Conservation (phyloP, 768 basidiomycete species). For the Nidularia sp. region DNA sequence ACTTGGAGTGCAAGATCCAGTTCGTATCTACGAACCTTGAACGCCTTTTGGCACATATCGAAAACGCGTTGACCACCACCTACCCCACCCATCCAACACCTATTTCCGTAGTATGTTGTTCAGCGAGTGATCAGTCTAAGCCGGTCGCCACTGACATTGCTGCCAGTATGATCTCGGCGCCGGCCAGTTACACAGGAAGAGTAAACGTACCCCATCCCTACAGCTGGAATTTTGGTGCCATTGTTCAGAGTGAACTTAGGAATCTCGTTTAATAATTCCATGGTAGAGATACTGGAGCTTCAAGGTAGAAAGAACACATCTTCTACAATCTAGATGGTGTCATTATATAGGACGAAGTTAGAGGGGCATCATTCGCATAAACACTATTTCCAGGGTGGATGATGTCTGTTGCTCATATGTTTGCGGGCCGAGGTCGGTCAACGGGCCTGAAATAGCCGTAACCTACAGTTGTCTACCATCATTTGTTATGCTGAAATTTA, state of each 20-base stretch:
- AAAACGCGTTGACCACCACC: conserved; percentile 35
- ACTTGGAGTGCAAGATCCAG: neutral
- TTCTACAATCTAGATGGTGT: no score
- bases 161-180: neutral
- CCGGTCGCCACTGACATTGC: no score
- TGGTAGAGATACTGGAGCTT: conserved; percentile 1
- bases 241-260: conserved; percentile 20
- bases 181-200: neutral
- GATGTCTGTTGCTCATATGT: no score
- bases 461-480: neutral
- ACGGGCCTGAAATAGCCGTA: neutral
- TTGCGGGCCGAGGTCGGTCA: neutral
- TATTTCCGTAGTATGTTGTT: no score
- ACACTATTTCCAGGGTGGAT: no score
- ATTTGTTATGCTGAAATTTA: no score
- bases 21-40: conserved; percentile 18
- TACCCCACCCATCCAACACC: conserved; percentile 34
- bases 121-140: no score
- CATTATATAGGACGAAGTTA: no score
- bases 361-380: no score
- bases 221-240: conserved; percentile 22
- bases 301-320: neutral
- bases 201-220: conserved; percentile 23
- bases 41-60: conserved; percentile 27
- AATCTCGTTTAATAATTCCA: no score